phyloP scores from a whole-genome alignment of 768 basidiomycete species.

The Pulveroboletus sp. region DNA sequence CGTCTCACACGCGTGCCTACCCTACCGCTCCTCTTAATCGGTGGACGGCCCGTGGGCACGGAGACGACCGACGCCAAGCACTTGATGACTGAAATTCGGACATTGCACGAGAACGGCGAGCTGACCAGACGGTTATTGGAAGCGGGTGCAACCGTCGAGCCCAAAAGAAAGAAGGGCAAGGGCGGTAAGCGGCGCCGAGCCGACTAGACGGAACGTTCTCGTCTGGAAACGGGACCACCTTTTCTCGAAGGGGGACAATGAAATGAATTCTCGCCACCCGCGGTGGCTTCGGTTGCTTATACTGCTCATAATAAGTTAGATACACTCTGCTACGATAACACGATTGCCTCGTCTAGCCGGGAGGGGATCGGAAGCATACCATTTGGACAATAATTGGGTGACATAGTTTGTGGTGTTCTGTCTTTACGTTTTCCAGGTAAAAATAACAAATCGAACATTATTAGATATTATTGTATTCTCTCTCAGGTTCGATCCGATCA shows the following conservation, averaged over 20 bases:
- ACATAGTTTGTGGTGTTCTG: background rate
- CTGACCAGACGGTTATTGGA: slow-evolving; percentile 45
- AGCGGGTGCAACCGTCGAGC: slow-evolving; percentile 58
- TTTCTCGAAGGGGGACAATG: background rate
- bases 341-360: background rate
- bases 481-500: too few species aligned
- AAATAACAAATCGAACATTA: too few species aligned
- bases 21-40: slow-evolving; percentile 66
- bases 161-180: slow-evolving; percentile 52
- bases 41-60: slow-evolving; percentile 54
- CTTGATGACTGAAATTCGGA: slow-evolving; percentile 47
- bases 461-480: too few species aligned
- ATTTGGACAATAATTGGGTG: slow-evolving; percentile 2
- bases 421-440: slow-evolving; percentile 4
- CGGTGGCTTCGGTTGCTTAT: background rate
- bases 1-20: slow-evolving; percentile 54
- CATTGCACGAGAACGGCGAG: slow-evolving; percentile 46
- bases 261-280: too few species aligned
- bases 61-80: slow-evolving; percentile 8
- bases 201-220: slow-evolving; percentile 4
- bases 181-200: slow-evolving; percentile 4
- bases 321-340: slow-evolving; percentile 5
- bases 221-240: slow-evolving; percentile 3
- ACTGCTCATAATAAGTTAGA: slow-evolving; percentile 2
- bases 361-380: background rate